These are phyloP conservation scores for Metschnikowia sp. DNA, from an alignment of 805 yeast species.

Conservation along the genomic window DNA sequence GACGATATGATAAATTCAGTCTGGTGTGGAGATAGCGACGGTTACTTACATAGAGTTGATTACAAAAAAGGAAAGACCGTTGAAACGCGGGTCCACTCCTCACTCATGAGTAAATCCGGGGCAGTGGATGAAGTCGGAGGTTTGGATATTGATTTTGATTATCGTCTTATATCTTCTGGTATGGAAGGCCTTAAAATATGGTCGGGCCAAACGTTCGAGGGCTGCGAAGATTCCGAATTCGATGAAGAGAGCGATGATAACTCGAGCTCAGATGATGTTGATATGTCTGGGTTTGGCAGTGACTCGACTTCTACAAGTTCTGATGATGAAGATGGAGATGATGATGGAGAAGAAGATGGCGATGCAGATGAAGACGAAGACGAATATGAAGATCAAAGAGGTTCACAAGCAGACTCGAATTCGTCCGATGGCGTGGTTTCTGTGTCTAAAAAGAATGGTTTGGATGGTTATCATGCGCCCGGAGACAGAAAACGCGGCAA, in stretches of 20 bases:
- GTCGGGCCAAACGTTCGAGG: constrained; percentile 26
- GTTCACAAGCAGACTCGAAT: no score
- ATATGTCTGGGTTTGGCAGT: not conserved
- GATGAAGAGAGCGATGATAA: constrained; percentile 2
- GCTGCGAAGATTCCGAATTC: not conserved
- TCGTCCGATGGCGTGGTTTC: no score
- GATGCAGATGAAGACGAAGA: not conserved
- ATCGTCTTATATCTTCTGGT: constrained; percentile 76
- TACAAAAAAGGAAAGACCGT: constrained; percentile 58
- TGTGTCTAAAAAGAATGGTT: no score
- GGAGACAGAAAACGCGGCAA: constrained; percentile 4
- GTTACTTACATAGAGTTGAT: constrained; percentile 65
- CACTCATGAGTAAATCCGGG: constrained; percentile 31
- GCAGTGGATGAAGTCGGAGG: constrained; percentile 68
- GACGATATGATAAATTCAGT: constrained; percentile 48
- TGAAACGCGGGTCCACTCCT: constrained; percentile 65
- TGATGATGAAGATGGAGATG: not conserved
- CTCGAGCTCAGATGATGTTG: constrained; percentile 3
- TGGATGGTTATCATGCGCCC: no score
- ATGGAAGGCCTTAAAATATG: constrained; percentile 81
- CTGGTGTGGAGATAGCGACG: constrained; percentile 82
- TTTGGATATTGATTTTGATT: constrained; percentile 77
- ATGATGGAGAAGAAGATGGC: not conserved
- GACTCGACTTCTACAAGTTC: not conserved
- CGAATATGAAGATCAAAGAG: not conserved